Conservation (phyloP, 2,329 filamentous ascomycete species). For the Claviceps arundinis region DNA sequence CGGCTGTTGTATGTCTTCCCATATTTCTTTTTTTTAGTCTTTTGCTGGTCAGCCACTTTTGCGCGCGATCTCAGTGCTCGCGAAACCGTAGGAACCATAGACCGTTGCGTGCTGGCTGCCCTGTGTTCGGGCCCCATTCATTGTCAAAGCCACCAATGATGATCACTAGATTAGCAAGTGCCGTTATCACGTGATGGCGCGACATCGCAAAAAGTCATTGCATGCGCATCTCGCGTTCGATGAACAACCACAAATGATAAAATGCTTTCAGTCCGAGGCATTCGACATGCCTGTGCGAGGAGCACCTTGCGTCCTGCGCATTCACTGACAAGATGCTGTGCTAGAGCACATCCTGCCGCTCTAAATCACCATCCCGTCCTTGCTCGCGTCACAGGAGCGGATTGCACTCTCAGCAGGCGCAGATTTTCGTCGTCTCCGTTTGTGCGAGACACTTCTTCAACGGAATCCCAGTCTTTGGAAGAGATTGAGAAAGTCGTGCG, state of each 20-base stretch:
- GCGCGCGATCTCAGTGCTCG: too few species aligned
- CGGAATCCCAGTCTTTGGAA: conserved; percentile 4
- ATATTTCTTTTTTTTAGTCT: too few species aligned
- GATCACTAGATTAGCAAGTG: conserved; percentile 5
- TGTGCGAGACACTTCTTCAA: conserved; percentile 10
- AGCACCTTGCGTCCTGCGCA: conserved; percentile 11
- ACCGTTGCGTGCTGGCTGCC: too few species aligned
- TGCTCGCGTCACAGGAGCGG: neutral
- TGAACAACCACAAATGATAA: neutral
- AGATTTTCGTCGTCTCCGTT: conserved; percentile 17
- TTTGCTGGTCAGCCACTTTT: too few species aligned
- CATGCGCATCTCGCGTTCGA: too few species aligned
- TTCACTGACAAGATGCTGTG: neutral
- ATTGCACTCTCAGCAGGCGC: conserved; percentile 7
- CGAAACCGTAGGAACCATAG: too few species aligned
- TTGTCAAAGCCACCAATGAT: conserved; percentile 6
- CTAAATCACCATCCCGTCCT: neutral
- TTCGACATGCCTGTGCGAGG: conserved; percentile 20
- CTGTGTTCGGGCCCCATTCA: too few species aligned
- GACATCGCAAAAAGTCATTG: conserved; percentile 12
- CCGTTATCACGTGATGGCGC: conserved; percentile 17
- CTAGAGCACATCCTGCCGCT: neutral
- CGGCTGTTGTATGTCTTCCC: too few species aligned
- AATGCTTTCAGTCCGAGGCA: conserved; percentile 23
- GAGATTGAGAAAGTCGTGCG: conserved; percentile 53